Percentiles rank a stretch among this genome's conserved stretches.
These are phyloP conservation scores for Penicillium cinerascens DNA, from an alignment of 495 filamentous ascomycete species.

Conservation along the genomic window DNA sequence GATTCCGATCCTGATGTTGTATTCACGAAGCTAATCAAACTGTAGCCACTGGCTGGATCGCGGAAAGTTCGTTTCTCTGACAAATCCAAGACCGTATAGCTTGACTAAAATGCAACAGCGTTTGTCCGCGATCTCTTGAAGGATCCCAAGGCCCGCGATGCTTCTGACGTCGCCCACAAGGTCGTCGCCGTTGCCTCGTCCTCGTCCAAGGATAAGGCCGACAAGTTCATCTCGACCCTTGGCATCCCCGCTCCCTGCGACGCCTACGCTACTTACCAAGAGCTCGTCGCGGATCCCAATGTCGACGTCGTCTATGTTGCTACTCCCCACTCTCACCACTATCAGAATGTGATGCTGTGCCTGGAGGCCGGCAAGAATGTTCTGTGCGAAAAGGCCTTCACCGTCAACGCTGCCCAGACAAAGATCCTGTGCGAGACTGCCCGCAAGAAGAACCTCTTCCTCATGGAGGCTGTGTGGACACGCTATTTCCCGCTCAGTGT, in stretches of 20 bases:
- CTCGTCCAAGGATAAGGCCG: conserved; percentile 62
- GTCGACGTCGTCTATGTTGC: conserved; percentile 91
- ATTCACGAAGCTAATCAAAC: conserved; percentile 14
- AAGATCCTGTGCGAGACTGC: conserved; percentile 72
- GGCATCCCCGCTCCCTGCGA: conserved; percentile 61
- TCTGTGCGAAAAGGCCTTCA: conserved; percentile 91
- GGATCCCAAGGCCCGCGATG: conserved; percentile 68
- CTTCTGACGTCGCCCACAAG: conserved; percentile 72
- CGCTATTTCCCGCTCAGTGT: conserved; percentile 81
- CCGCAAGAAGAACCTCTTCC: conserved; percentile 74
- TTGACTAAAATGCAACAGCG: conserved; percentile 35
- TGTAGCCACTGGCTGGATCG: conserved; percentile 74
- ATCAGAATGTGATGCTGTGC: conserved; percentile 80
- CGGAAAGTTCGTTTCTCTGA: conserved; percentile 52
- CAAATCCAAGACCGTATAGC: neutral
- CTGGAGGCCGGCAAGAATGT: conserved; percentile 84
- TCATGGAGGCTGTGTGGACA: conserved; percentile 98
- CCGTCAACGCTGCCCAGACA: conserved; percentile 80
- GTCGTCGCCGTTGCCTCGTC: conserved; percentile 82
- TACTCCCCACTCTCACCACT: conserved; percentile 94
- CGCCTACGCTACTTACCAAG: conserved; percentile 76
- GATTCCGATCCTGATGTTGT: neutral
- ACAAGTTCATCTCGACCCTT: conserved; percentile 65
- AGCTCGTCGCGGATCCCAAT: conserved; percentile 70
- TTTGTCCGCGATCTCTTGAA: conserved; percentile 82